These are phyloP conservation scores for Sugiyamaella marilandica DNA, from an alignment of 805 yeast genomes.

Conservation along the genomic window DNA sequence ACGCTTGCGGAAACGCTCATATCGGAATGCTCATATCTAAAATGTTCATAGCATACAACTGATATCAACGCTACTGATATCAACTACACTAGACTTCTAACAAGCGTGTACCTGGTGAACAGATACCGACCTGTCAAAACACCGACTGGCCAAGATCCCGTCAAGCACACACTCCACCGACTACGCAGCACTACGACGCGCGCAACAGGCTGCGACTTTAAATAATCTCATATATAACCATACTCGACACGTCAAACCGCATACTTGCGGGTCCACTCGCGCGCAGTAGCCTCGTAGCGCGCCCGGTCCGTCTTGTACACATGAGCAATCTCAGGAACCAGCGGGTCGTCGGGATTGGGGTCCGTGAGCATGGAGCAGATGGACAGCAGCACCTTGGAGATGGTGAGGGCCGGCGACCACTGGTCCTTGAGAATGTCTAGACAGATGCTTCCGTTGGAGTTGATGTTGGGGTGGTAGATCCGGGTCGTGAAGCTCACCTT, in stretches of 20 bases:
- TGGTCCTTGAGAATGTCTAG: conserved; percentile 94
- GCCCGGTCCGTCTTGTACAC: conserved; percentile 90
- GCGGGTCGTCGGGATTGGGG: conserved; percentile 98
- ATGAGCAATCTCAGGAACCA: conserved; percentile 97
- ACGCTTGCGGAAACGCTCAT: no score
- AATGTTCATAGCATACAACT: no score
- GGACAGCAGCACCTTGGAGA: conserved; percentile 89
- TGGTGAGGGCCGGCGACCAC: conserved; percentile 98
- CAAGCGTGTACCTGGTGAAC: no score
- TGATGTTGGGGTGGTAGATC: conserved; percentile 96
- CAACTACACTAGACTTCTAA: no score
- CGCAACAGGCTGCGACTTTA: not conserved
- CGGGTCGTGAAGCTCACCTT: conserved; percentile 88
- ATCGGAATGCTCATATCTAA: no score
- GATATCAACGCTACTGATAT: no score
- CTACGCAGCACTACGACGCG: not conserved
- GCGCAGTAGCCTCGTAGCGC: conserved; percentile 93
- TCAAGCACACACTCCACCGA: no score
- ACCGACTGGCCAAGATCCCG: no score
- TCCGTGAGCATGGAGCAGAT: conserved; percentile 94
- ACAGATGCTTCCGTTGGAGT: conserved; percentile 93
- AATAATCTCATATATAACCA: not conserved
- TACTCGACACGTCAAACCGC: conserved; percentile 57
- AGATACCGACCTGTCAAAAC: no score
- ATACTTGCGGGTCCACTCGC: conserved; percentile 98